Conservation (phyloP, 192 early-diverging fungal genomes). For the Martensiomyces pterosporus region DNA sequence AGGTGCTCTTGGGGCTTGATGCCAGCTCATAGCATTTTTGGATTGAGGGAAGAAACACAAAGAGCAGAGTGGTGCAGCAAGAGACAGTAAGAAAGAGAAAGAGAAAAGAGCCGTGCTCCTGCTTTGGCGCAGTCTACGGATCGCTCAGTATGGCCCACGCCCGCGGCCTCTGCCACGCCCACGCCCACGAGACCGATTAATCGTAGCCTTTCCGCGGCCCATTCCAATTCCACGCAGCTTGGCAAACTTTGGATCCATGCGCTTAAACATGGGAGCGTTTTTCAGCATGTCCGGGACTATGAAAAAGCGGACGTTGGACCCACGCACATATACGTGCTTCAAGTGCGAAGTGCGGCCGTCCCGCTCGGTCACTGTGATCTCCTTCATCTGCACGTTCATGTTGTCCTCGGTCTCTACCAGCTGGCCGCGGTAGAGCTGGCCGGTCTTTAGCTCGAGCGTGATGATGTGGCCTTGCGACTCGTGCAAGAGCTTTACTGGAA, state of each 20-base stretch:
- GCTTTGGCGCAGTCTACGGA: too few relatives aligned
- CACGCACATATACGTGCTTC: conserved; percentile 95
- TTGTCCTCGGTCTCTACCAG: conserved; percentile 97
- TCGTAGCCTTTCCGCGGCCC: conserved; percentile 37
- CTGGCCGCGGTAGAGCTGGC: conserved; percentile 90
- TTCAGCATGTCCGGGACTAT: conserved; percentile 99
- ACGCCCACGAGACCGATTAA: too few relatives aligned
- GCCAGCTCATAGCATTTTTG: too few relatives aligned
- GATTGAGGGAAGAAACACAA: background rate
- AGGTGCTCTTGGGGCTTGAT: too few relatives aligned
- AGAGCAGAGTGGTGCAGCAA: too few relatives aligned
- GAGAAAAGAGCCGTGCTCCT: too few relatives aligned
- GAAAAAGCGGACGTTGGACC: conserved; percentile 88
- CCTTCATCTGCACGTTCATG: conserved; percentile 97
- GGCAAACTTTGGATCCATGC: conserved; percentile 66
- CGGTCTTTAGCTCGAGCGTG: conserved; percentile 93
- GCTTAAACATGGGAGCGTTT: conserved; percentile 99
- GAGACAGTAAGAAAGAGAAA: too few relatives aligned
- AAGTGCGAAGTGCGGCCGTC: conserved; percentile 89
- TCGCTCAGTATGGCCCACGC: conserved; percentile 5
- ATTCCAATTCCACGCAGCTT: conserved; percentile 52
- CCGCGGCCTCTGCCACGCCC: conserved; percentile 25
- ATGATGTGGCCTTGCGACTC: conserved; percentile 97
- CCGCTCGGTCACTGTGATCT: conserved; percentile 87
- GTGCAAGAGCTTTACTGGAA: conserved; percentile 94